Evolutionary conservation across 805 yeast species (phyloP), one percentile per base, ranked within the genome.

Genomic region (Pichia exigua): DNA sequence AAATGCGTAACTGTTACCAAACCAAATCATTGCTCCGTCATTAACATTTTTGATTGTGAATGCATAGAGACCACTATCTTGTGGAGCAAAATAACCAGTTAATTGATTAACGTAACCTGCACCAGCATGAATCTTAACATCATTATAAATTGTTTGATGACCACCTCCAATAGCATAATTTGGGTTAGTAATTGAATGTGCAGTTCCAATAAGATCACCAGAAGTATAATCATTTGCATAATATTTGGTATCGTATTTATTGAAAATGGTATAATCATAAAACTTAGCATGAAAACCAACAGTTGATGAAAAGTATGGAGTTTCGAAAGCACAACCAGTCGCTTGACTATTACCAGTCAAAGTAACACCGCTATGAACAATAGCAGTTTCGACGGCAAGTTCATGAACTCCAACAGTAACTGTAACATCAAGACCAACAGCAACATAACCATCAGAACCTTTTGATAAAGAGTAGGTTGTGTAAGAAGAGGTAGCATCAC

Each of bases 21-120:
- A 51, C 46, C 58, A 61, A 40, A 72, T 64, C 56, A 62, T 62
- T 21, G 60, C 66, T 27, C 59, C 58, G 55, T 70, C 73, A 56
- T 67, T 71, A 20, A 61, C 61, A 22, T 48, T 41, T 9, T 45
- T 41, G 10, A 67, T 49, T 21, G 44, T 38, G 38, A 69, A 54
- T 0, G 56, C 52, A 48, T 65, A 68, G 3, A 58, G 46, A 53
- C 73, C 73, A 22, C 65, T 53, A 22, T 53, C 58, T 15, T 57
- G 47, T 13, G 73, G 66, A 20, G 47, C 18, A 39, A 55, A 62
- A 35, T 56, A 58, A 55, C 60, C 62, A 21, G 59, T 53, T 12
- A 49, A 51, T 47, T 52, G 60, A 13, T 53, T 45, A 24, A 51
- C 50, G 24, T 53, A 53, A 47, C 42, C 45, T 27, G 5, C 32